Evolutionary conservation across 768 basidiomycete species (phyloP).

Genomic region (Pisolithus albus): DNA sequence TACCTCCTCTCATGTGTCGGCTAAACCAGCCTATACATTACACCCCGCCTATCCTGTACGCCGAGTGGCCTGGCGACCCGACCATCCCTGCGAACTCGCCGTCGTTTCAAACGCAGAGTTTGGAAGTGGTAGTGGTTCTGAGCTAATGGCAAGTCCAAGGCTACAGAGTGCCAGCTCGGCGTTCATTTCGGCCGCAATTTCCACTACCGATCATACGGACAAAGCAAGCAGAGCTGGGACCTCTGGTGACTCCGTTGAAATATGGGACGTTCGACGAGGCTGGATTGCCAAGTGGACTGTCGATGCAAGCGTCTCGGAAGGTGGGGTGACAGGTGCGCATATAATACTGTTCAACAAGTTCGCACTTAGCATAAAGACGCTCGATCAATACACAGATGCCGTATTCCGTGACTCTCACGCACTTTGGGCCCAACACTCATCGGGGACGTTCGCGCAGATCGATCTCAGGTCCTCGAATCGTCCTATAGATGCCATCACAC

Average conservation of each 20-base stretch:
- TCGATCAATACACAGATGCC: slow-evolving; percentile 40
- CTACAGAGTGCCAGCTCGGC: slow-evolving; percentile 19
- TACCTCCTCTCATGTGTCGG: slow-evolving; percentile 48
- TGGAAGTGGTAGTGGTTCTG: slow-evolving; percentile 25
- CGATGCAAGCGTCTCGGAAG: slow-evolving; percentile 55
- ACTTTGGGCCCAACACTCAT: slow-evolving; percentile 66
- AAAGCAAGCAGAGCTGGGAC: slow-evolving; percentile 8
- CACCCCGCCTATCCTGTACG: slow-evolving; percentile 72
- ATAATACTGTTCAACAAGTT: background rate
- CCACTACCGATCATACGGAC: slow-evolving; percentile 11
- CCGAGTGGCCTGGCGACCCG: slow-evolving; percentile 70
- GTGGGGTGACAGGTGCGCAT: slow-evolving; percentile 63
- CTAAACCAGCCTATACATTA: slow-evolving; percentile 61
- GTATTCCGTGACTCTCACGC: slow-evolving; percentile 65
- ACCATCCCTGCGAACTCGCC: slow-evolving; percentile 68
- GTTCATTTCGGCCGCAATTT: slow-evolving; percentile 11
- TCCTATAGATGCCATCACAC: slow-evolving; percentile 62
- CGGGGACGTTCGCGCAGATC: slow-evolving; percentile 72
- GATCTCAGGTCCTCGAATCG: slow-evolving; percentile 60
- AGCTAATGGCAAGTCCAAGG: slow-evolving; percentile 22
- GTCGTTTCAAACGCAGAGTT: slow-evolving; percentile 62
- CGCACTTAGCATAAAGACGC: no score
- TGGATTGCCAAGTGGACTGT: slow-evolving; percentile 83
- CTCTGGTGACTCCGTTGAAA: slow-evolving; percentile 59
- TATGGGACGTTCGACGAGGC: slow-evolving; percentile 80